Conservation (phyloP, 495 filamentous ascomycete species). For the Zalerion maritima region DNA sequence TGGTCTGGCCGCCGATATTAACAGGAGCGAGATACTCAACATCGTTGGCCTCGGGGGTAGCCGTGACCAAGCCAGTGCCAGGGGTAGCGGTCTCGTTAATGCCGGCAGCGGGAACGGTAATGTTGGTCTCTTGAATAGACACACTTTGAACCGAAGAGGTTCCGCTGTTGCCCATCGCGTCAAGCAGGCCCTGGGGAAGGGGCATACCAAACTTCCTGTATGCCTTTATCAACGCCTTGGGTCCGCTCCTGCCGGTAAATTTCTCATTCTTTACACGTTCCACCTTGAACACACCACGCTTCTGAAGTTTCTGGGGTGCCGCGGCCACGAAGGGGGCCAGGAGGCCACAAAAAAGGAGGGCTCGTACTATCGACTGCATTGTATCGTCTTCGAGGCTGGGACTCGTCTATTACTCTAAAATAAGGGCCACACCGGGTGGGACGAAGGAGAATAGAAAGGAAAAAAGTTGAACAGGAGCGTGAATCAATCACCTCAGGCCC, state of each 20-base stretch:
- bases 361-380: slow-evolving; percentile 22
- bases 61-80: slow-evolving; percentile 41
- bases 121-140: slow-evolving; percentile 11
- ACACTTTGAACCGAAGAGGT: slow-evolving; percentile 22
- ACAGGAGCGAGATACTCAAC: slow-evolving; percentile 60
- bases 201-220: slow-evolving; percentile 49
- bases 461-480: slow-evolving; percentile 7
- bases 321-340: slow-evolving; percentile 25
- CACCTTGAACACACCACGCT: slow-evolving; percentile 43
- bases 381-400: slow-evolving; percentile 12
- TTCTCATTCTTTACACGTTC: slow-evolving; percentile 39
- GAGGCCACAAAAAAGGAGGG: slow-evolving; percentile 24
- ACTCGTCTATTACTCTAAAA: slow-evolving; percentile 4
- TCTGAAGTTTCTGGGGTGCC: slow-evolving; percentile 21
- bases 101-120: slow-evolving; percentile 8
- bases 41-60: slow-evolving; percentile 46
- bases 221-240: slow-evolving; percentile 42
- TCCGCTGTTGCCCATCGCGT: slow-evolving; percentile 12
- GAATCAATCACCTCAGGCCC: slow-evolving; percentile 3
- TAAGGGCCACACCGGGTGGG: slow-evolving; percentile 13
- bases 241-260: slow-evolving; percentile 37
- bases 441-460: slow-evolving; percentile 6
- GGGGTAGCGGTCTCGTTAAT: slow-evolving; percentile 10
- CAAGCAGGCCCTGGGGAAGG: slow-evolving; percentile 23
- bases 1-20: slow-evolving; percentile 53